phyloP scores from a whole-genome alignment of 495 filamentous ascomycete genomes.

The Neurospora hispaniola region DNA sequence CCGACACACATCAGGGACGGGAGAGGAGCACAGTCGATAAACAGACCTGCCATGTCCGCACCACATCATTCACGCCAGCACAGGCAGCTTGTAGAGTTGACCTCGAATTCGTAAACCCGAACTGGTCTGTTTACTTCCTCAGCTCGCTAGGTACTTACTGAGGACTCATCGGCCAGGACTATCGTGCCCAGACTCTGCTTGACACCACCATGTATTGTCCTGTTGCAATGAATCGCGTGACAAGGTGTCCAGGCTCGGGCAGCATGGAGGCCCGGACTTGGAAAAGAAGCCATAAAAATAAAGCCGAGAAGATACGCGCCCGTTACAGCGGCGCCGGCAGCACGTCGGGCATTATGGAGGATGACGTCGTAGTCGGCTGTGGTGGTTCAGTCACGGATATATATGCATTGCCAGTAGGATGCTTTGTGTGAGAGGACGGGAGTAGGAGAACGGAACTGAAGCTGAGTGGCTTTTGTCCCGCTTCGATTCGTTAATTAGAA shows the following conservation, averaged over 20 bases:
- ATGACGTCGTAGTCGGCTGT: neutral
- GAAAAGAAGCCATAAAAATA: neutral
- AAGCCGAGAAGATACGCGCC: neutral
- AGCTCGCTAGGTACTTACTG: neutral
- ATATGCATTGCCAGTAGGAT: neutral
- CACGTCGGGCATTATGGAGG: neutral
- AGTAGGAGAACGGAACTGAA: neutral
- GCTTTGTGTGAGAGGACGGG: neutral
- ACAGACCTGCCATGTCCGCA: neutral
- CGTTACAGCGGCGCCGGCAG: neutral
- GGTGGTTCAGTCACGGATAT: neutral
- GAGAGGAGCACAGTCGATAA: neutral
- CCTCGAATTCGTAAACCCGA: neutral
- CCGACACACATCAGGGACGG: neutral
- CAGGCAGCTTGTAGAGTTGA: neutral
- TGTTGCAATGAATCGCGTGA: neutral
- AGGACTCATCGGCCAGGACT: neutral
- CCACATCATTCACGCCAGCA: neutral
- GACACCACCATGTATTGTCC: neutral
- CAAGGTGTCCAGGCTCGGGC: neutral
- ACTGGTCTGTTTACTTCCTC: neutral
- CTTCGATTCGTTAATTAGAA: neutral
- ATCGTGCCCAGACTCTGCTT: neutral
- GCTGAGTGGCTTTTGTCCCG: neutral
- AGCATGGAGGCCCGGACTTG: neutral